Evolutionary conservation across 371 early-diverging fungal species (phyloP).

Genomic region (Phascolomyces articulosus): DNA sequence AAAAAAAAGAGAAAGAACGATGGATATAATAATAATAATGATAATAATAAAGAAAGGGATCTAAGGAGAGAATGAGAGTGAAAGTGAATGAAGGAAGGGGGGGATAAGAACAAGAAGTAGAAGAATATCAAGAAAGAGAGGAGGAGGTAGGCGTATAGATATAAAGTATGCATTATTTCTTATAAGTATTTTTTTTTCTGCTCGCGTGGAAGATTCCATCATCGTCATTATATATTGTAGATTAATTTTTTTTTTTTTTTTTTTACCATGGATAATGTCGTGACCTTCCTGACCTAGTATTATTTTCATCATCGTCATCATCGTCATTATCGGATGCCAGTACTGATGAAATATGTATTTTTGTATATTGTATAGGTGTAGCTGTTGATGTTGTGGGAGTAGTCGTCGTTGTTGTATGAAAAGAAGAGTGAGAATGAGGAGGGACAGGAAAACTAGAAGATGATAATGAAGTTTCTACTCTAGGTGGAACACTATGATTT

Average conservation of each 20-base stretch:
- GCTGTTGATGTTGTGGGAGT: not conserved
- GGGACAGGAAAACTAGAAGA: no score
- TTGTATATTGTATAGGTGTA: not conserved
- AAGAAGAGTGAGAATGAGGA: not conserved
- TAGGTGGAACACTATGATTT: no score
- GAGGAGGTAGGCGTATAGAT: no score
- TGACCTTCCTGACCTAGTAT: not conserved
- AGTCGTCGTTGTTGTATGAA: not conserved
- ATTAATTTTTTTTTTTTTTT: not conserved
- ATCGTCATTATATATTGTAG: no score
- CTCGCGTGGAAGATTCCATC: not conserved
- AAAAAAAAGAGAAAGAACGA: no score
- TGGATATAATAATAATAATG: no score
- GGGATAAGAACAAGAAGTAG: no score
- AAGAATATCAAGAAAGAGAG: no score
- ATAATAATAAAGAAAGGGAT: slow-evolving; percentile 8
- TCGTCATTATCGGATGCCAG: slow-evolving; percentile 12
- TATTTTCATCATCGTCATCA: not conserved
- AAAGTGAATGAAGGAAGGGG: not conserved
- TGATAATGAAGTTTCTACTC: no score
- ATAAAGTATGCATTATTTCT: no score
- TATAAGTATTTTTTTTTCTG: no score
- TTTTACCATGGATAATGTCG: not conserved
- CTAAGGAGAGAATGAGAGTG: not conserved
- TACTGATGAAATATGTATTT: slow-evolving; percentile 11